Base-by-base conservation (phyloP, 2,329 filamentous ascomycete species). In the Ilyonectria sp. region DNA sequence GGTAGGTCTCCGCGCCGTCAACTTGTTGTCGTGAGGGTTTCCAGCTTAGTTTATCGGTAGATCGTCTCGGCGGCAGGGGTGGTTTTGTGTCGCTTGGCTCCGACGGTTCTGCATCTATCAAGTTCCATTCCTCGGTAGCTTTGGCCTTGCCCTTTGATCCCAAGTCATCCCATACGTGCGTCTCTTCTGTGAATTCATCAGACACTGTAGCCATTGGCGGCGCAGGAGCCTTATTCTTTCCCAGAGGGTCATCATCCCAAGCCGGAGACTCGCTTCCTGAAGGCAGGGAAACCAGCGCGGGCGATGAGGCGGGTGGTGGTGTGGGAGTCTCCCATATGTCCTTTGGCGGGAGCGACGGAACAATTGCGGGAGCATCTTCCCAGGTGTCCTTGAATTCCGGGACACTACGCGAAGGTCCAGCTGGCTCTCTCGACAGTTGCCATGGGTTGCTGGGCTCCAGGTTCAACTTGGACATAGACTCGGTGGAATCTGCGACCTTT, bases 1-100 rank as follows among this genome's bases (percentile, higher is more conserved):
- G 92, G 75, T 99, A 98, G 1, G 94, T 96, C 79, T 98, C 94
- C 0, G 86, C 82, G 52, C 80, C 82, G n/a, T 83, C 79, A 3
- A 83, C 78, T 1, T 83, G 81, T 1, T 82, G 79, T 37, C 84
- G 80, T 1, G 85, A 82, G 0, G 83, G 82, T 17, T 75, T 73
- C 79, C 79, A 82, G 52, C 72, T 69, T 8, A 78, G 79, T 4
- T 76, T 74, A 46, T 74, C 74, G 35, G 72, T 74, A 19, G 74
- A 68, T 15, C 72, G 67, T 49, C 82, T 78, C 0, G 84, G 81
- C 3, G 84, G 85, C 10, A 85, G 69, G 7, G 78, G 72, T 1
- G 84, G 82, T 43, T 75, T 77, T 10, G 70, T 29, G 23, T 63
- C 46, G 63, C 58, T 19, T 2, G 62, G 11, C n/a, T 72, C 65